Conservation (phyloP, 2,329 filamentous ascomycete species). For the Fusarium sambucinum region DNA sequence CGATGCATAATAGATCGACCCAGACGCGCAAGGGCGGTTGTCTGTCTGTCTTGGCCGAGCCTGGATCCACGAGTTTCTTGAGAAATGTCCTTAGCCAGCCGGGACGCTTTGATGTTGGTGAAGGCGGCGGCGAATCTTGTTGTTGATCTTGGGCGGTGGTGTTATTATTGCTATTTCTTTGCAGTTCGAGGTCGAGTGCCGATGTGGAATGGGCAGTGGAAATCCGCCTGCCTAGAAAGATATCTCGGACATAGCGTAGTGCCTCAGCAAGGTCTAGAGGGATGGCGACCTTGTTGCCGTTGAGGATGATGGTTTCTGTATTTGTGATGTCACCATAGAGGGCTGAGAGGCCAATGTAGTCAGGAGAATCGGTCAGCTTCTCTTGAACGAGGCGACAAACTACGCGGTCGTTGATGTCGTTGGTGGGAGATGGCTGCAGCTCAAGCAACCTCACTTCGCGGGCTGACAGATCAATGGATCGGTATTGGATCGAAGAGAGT, state of each 20-base stretch:
- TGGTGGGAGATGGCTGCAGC: slow-evolving; percentile 36
- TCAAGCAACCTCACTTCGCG: slow-evolving; percentile 41
- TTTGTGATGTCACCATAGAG: slow-evolving; percentile 40
- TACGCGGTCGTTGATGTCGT: slow-evolving; percentile 38
- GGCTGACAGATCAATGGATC: slow-evolving; percentile 26
- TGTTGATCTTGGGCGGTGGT: neutral
- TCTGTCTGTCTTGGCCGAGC: neutral
- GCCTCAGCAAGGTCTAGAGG: slow-evolving; percentile 36
- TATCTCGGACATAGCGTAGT: slow-evolving; percentile 41
- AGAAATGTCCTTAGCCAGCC: slow-evolving; percentile 41
- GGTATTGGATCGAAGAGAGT: slow-evolving; percentile 39
- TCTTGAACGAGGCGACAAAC: slow-evolving; percentile 42
- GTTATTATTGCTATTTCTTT: neutral
- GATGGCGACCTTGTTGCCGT: slow-evolving; percentile 32
- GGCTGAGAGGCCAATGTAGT: slow-evolving; percentile 42
- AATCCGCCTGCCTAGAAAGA: slow-evolving; percentile 34
- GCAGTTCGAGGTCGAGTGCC: slow-evolving; percentile 23
- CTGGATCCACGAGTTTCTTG: slow-evolving; percentile 29
- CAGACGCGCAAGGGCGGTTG: slow-evolving; percentile 38
- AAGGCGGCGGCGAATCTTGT: slow-evolving; percentile 20
- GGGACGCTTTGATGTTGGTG: slow-evolving; percentile 36
- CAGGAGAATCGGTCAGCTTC: slow-evolving; percentile 29
- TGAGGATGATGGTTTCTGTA: slow-evolving; percentile 36
- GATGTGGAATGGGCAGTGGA: slow-evolving; percentile 17
- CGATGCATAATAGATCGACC: slow-evolving; percentile 43